These are phyloP conservation scores for Rhodomyrtus tomentosa DNA, from an alignment of 345 rosid genomes.

Conservation along the genomic window DNA sequence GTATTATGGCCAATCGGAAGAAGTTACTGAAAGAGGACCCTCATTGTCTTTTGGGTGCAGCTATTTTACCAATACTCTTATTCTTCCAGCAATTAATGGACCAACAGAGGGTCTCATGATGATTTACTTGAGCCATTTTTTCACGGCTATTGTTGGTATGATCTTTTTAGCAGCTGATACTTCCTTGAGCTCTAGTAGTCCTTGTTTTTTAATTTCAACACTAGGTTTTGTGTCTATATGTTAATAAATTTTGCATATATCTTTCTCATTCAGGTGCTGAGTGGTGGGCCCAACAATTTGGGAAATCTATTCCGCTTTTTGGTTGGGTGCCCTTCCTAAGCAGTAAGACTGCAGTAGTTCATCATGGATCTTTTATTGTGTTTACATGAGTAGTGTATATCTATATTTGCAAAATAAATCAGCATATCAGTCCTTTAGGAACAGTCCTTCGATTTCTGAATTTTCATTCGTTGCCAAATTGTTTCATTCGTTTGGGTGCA, in stretches of 20 bases:
- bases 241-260: background rate
- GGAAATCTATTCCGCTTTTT: conserved; percentile 51
- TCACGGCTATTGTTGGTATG: conserved; percentile 84
- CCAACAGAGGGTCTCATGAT: conserved; percentile 96
- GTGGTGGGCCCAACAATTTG: conserved; percentile 82
- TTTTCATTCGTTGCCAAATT: background rate
- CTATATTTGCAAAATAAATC: background rate
- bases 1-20: background rate
- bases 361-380: background rate
- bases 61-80: conserved; percentile 85
- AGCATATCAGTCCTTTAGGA: background rate
- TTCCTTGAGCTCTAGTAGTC: background rate
- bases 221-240: background rate
- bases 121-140: conserved; percentile 64
- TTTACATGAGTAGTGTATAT: background rate
- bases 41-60: conserved; percentile 25
- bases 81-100: conserved; percentile 89
- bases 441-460: background rate
- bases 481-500: background rate
- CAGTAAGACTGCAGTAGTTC: conserved; percentile 31
- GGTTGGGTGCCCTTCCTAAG: conserved; percentile 72
- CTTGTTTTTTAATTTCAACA: background rate
- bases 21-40: background rate
- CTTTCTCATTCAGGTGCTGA: conserved; percentile 54
- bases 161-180: background rate